Conservation (phyloP, 140 eudicot genomes). For the Anethum foeniculum region DNA sequence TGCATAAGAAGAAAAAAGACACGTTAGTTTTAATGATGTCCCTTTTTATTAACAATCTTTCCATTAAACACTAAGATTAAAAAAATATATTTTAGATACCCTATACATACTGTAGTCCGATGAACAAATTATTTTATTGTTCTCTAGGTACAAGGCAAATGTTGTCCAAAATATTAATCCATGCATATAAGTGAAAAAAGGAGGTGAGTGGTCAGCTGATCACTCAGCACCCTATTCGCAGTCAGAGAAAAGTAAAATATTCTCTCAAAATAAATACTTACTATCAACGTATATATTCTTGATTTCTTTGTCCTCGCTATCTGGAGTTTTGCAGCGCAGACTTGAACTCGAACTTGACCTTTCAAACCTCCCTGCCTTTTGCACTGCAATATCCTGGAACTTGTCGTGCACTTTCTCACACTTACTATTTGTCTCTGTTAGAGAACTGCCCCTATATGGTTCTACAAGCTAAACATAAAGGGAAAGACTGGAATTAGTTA, state of each 20-base stretch:
- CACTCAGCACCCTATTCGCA: not conserved
- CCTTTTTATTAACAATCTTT: not conserved
- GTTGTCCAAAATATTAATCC: not conserved
- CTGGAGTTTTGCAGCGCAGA: slow-evolving; percentile 35
- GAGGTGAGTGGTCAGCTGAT: not conserved
- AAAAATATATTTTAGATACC: not conserved
- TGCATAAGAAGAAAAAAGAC: not conserved
- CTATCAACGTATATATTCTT: slow-evolving; percentile 89
- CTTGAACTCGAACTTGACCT: slow-evolving; percentile 46
- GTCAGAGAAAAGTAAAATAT: not conserved
- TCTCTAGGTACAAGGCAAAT: not conserved
- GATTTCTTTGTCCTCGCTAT: slow-evolving; percentile 60
- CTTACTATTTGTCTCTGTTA: slow-evolving; percentile 32
- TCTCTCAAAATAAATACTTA: slow-evolving; percentile 34
- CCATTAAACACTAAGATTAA: not conserved
- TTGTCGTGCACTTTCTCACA: slow-evolving; percentile 31
- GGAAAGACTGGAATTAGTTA: not conserved
- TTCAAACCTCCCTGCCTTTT: slow-evolving; percentile 35
- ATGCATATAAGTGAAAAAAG: not conserved
- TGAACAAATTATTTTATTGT: not conserved
- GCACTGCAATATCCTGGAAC: slow-evolving; percentile 33
- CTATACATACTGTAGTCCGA: not conserved
- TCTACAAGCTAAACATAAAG: slow-evolving; percentile 49
- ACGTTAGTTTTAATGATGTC: not conserved
- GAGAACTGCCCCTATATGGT: slow-evolving; percentile 39